phyloP scores from a whole-genome alignment of 169 alveolate species.

The Perkinsus olseni region DNA sequence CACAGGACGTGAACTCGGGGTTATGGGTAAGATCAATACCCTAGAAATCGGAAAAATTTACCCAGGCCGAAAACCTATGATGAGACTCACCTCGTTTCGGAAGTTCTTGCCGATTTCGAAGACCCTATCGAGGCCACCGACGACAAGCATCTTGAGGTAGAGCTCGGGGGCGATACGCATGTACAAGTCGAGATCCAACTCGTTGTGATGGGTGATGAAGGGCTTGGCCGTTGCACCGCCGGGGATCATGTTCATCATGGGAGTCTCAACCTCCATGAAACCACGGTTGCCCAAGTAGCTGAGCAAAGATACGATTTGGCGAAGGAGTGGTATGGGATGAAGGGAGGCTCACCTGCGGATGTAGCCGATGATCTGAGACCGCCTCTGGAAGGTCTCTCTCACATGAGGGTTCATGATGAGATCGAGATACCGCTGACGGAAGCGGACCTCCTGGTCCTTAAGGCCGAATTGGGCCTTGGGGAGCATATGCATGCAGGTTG shows the following conservation, averaged over 20 bases:
- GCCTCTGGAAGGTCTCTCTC: slow-evolving; percentile 75
- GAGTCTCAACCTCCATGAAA: slow-evolving; percentile 97
- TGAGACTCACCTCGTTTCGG: slow-evolving; percentile 83
- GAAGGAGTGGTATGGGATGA: background rate
- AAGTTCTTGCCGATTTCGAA: slow-evolving; percentile 98
- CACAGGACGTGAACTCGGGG: slow-evolving; percentile 99
- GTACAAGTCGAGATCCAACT: slow-evolving; percentile 83
- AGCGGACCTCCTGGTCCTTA: slow-evolving; percentile 77
- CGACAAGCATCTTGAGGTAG: slow-evolving; percentile 89
- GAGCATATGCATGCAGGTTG: slow-evolving; percentile 92
- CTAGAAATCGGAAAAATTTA: slow-evolving; percentile 1
- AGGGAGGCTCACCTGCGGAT: slow-evolving; percentile 46
- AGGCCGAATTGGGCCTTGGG: slow-evolving; percentile 88
- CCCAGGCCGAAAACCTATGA: background rate
- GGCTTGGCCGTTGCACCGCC: slow-evolving; percentile 99
- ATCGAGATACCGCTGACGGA: slow-evolving; percentile 92
- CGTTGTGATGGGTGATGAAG: slow-evolving; percentile 95
- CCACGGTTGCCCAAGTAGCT: slow-evolving; percentile 76
- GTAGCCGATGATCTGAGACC: slow-evolving; percentile 62
- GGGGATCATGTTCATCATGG: slow-evolving; percentile 90
- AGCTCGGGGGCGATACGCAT: slow-evolving; percentile 99
- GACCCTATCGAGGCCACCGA: slow-evolving; percentile 93
- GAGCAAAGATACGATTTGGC: background rate
- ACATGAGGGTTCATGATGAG: slow-evolving; percentile 79
- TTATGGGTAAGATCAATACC: slow-evolving; percentile 95